Percentiles rank a stretch among this genome's conserved stretches.
Evolutionary conservation across 2,329 filamentous ascomycete genomes (phyloP).

Genomic region (Orbilia oligospora): DNA sequence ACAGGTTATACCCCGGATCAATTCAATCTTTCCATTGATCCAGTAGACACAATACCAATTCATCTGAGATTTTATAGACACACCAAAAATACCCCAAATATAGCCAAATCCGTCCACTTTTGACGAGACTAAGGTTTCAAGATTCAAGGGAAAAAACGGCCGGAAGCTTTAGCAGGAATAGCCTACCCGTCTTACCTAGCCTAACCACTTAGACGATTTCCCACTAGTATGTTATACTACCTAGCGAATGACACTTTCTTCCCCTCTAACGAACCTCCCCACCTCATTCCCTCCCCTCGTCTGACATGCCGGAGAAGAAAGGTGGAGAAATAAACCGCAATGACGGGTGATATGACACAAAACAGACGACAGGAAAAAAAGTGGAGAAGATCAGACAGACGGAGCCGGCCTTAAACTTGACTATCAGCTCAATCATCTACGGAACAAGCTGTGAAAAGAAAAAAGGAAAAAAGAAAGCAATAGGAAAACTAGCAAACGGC

Average conservation of each 20-base stretch:
- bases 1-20: constrained; percentile 10
- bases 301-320: constrained; percentile 32
- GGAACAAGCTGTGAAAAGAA: too few species aligned
- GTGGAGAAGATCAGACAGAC: background rate
- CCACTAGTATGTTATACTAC: constrained; percentile 20
- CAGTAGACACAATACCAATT: background rate
- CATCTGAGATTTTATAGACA: constrained; percentile 17
- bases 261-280: background rate
- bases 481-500: constrained; percentile 9
- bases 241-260: constrained; percentile 20
- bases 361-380: background rate
- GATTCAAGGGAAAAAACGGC: constrained; percentile 2
- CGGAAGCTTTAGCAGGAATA: constrained; percentile 31
- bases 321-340: constrained; percentile 44
- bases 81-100: constrained; percentile 12
- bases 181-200: constrained; percentile 38
- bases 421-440: background rate
- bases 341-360: constrained; percentile 16
- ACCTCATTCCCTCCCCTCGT: background rate
- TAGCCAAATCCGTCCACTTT: constrained; percentile 24
- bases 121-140: constrained; percentile 53
- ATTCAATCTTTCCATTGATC: constrained; percentile 4
- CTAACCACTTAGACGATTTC: constrained; percentile 41
- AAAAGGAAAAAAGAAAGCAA: constrained; percentile 17
- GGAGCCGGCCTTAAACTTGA: background rate